Conservation (phyloP, 768 basidiomycete genomes). For the Phanerochaete sordida region DNA sequence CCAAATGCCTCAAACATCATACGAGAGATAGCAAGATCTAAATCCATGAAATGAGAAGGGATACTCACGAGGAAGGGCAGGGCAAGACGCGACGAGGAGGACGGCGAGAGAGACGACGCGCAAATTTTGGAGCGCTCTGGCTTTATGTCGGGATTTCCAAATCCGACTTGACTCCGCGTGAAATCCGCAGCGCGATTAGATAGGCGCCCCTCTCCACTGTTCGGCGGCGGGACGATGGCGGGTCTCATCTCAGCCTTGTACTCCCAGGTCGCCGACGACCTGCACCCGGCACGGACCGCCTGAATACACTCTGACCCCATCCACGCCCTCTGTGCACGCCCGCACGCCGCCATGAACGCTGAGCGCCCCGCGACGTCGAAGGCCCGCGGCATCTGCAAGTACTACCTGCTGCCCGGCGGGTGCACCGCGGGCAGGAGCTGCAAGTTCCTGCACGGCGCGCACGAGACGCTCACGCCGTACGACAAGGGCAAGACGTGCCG, state of each 20-base stretch:
- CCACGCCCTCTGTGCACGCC: not conserved
- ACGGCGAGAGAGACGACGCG: not conserved
- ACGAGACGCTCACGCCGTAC: conserved; percentile 55
- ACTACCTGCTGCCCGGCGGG: conserved; percentile 59
- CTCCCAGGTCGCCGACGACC: conserved; percentile 3
- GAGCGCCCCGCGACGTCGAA: conserved; percentile 66
- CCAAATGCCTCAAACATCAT: conserved; percentile 96
- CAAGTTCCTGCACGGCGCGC: conserved; percentile 71
- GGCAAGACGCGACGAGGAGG: too few species aligned
- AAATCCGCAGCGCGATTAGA: not conserved
- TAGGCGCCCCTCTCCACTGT: not conserved
- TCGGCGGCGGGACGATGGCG: conserved; percentile 1
- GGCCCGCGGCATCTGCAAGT: conserved; percentile 67
- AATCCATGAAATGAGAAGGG: not conserved
- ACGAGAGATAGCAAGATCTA: not conserved
- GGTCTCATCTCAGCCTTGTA: not conserved
- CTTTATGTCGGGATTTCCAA: too few species aligned
- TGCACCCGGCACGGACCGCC: not conserved
- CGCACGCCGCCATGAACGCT: not conserved
- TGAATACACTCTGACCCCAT: not conserved
- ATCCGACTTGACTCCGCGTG: too few species aligned
- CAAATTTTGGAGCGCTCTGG: too few species aligned
- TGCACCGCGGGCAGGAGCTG: conserved; percentile 67
- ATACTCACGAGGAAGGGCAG: not conserved
- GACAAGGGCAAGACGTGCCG: conserved; percentile 70